Evolutionary conservation across 306 rosid species (phyloP).

Genomic region (Malus sylvestris): DNA sequence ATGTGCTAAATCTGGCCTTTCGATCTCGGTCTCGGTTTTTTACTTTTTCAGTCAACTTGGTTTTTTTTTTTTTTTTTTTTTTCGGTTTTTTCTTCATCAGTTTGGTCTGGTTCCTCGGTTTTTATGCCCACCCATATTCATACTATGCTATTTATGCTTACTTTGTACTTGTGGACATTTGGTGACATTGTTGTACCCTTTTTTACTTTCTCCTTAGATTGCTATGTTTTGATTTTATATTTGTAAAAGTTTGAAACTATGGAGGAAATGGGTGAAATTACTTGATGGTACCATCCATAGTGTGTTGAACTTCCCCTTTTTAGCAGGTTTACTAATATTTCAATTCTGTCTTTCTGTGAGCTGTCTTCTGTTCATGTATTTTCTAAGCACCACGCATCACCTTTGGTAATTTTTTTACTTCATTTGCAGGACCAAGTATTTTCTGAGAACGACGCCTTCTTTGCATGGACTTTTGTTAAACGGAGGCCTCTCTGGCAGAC

Average conservation of each 20-base stretch:
- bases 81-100: too few species aligned
- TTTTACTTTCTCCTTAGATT: not conserved
- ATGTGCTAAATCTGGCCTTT: too few species aligned
- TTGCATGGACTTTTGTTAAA: slow-evolving; percentile 94
- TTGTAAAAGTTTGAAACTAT: not conserved
- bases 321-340: not conserved
- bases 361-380: not conserved
- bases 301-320: not conserved
- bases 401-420: slow-evolving; percentile 26
- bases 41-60: too few species aligned
- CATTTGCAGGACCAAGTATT: slow-evolving; percentile 80
- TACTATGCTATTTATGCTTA: not conserved
- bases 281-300: not conserved
- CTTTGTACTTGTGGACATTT: not conserved
- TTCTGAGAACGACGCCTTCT: slow-evolving; percentile 91
- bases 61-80: too few species aligned
- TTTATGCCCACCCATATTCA: too few species aligned
- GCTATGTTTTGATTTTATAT: not conserved
- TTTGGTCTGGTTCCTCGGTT: too few species aligned
- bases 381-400: slow-evolving; percentile 2
- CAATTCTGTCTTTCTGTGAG: not conserved
- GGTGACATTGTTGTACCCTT: not conserved
- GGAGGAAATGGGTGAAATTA: not conserved
- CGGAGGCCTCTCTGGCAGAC: slow-evolving; percentile 97
- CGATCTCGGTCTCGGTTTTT: too few species aligned